Conservation (phyloP, 2,329 filamentous ascomycete species). For the Phialemonium atrogriseum region DNA sequence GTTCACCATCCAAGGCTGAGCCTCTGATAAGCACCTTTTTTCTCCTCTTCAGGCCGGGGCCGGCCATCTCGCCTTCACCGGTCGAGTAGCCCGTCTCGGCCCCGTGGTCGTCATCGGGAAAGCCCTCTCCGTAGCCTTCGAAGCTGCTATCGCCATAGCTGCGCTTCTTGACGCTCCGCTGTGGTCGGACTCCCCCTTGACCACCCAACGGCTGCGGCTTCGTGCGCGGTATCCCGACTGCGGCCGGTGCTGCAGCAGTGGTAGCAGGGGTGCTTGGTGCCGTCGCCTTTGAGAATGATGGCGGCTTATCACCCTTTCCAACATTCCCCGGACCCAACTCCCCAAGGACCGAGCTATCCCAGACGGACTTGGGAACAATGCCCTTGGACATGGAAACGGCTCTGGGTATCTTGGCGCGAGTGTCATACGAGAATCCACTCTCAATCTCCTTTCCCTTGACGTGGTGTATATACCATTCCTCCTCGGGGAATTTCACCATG, state of each 20-base stretch:
- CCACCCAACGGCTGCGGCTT: constrained; percentile 29
- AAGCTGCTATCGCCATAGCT: constrained; percentile 68
- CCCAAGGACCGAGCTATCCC: constrained; percentile 51
- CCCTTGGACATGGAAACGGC: constrained; percentile 52
- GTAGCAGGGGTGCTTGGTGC: constrained; percentile 44
- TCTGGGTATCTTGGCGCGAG: constrained; percentile 34
- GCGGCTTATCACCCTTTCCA: constrained; percentile 27
- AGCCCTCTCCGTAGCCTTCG: constrained; percentile 67
- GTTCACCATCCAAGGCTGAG: constrained; percentile 16
- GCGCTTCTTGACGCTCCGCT: constrained; percentile 63
- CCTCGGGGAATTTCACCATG: constrained; percentile 42
- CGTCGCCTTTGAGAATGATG: constrained; percentile 36
- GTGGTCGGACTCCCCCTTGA: constrained; percentile 47
- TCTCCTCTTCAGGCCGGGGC: constrained; percentile 47
- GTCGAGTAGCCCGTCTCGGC: constrained; percentile 59
- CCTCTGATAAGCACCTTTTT: constrained; percentile 48
- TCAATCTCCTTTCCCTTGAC: constrained; percentile 47
- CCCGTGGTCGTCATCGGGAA: constrained; percentile 56
- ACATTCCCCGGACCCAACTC: constrained; percentile 38
- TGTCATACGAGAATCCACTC: constrained; percentile 39
- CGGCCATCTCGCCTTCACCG: constrained; percentile 53
- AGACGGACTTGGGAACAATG: constrained; percentile 42
- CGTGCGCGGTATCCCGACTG: constrained; percentile 23
- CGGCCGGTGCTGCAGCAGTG: constrained; percentile 14
- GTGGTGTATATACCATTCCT: constrained; percentile 48